A percentile compares a stretch with the other conserved stretches of the same genome.
phyloP scores from a whole-genome alignment of 345 rosid species.

The Eucalyptus pauciflora region DNA sequence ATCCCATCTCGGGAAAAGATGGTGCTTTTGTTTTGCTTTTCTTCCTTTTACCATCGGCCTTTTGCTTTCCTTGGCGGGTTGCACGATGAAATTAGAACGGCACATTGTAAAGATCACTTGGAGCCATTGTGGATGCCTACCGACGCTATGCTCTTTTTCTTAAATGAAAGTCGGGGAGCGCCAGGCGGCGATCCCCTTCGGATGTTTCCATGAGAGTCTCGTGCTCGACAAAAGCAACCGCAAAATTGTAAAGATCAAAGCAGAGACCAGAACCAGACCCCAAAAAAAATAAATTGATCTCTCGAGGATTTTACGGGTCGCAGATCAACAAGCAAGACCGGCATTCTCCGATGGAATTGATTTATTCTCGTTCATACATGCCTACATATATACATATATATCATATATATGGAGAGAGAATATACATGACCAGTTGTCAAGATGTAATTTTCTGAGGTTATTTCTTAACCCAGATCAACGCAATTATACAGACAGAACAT shows the following conservation, averaged over 20 bases:
- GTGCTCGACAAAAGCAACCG: neutral
- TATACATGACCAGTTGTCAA: neutral
- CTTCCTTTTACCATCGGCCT: neutral
- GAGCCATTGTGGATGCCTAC: neutral
- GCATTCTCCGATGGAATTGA: neutral
- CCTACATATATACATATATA: no score
- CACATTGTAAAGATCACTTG: neutral
- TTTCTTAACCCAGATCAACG: neutral
- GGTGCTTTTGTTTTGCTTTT: neutral
- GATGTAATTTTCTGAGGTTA: neutral
- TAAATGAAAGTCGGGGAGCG: neutral
- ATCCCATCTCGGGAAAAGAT: neutral
- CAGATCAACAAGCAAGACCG: no score
- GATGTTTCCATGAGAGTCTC: neutral
- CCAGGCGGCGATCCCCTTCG: neutral
- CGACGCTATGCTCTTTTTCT: neutral
- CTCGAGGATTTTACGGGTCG: no score
- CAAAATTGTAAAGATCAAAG: neutral
- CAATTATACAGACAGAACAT: neutral
- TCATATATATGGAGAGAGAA: neutral
- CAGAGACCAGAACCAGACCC: neutral
- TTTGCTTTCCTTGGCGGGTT: neutral
- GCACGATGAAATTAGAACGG: neutral
- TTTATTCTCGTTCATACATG: neutral
- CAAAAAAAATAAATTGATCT: no score